These are phyloP conservation scores for Salvia sclarea DNA, from an alignment of 305 asterid genomes.

Conservation along the genomic window DNA sequence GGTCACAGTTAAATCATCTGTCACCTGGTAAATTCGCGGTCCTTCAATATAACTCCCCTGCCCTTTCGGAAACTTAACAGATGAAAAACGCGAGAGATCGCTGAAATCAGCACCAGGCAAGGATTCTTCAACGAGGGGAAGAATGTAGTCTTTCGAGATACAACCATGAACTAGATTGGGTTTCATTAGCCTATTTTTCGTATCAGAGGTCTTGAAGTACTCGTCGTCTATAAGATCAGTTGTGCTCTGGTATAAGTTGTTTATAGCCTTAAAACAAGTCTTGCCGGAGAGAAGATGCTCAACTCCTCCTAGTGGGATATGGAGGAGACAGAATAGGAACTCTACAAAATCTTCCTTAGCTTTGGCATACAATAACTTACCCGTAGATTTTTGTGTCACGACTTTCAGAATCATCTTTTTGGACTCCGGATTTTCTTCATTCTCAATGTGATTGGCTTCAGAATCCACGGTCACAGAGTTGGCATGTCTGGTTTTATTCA, in stretches of 20 bases:
- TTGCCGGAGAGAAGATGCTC: conserved; percentile 8
- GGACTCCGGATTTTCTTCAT: background rate
- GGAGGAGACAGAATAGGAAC: conserved; percentile 18
- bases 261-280: background rate
- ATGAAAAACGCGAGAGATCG: background rate
- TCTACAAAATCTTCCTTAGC: conserved; percentile 25
- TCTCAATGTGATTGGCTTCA: background rate
- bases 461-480: too few species aligned
- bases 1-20: conserved; percentile 22
- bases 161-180: background rate
- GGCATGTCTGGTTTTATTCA: background rate
- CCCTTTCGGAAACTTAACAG: conserved; percentile 17
- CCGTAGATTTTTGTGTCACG: conserved; percentile 20
- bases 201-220: background rate
- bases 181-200: background rate
- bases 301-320: conserved; percentile 27
- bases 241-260: background rate
- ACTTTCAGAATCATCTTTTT: conserved; percentile 1
- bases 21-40: background rate
- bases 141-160: background rate
- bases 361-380: conserved; percentile 20
- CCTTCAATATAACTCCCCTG: background rate
- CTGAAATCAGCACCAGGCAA: background rate
- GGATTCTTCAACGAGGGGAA: background rate
- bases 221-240: background rate